These are phyloP conservation scores for Curvularia eragrostidis DNA, from an alignment of 2,329 filamentous ascomycete species.

Conservation along the genomic window DNA sequence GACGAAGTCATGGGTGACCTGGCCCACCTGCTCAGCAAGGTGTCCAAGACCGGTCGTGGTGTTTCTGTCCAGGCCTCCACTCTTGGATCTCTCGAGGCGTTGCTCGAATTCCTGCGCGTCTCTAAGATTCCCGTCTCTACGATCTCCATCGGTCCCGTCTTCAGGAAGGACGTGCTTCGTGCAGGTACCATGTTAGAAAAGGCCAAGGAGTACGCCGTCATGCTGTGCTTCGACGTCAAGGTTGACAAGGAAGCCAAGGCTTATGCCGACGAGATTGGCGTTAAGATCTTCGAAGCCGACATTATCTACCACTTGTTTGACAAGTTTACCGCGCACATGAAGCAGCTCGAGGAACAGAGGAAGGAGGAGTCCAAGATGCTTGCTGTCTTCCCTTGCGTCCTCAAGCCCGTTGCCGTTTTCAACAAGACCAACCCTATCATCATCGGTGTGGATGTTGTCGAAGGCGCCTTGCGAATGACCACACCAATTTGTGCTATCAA, in stretches of 20 bases:
- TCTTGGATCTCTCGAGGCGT: constrained; percentile 91
- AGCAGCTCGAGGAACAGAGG: constrained; percentile 82
- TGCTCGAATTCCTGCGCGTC: constrained; percentile 93
- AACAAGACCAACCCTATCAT: constrained; percentile 98
- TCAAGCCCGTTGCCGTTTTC: constrained; percentile 90
- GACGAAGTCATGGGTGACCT: constrained; percentile 97
- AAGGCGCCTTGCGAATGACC: constrained; percentile 83
- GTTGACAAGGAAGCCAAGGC: constrained; percentile 93
- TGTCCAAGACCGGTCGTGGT: constrained; percentile 90
- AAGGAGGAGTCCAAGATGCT: constrained; percentile 96
- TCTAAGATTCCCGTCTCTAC: constrained; percentile 98
- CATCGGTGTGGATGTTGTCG: constrained; percentile 92
- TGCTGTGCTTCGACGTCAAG: constrained; percentile 99
- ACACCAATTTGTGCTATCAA: constrained; percentile 91
- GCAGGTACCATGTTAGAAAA: constrained; percentile 96
- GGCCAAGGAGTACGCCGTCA: constrained; percentile 92
- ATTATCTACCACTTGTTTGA: constrained; percentile 99
- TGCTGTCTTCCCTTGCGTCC: constrained; percentile 95
- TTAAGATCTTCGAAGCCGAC: constrained; percentile 98
- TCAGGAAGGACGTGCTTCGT: constrained; percentile 97
- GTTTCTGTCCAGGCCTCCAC: constrained; percentile 98
- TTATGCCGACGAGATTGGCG: constrained; percentile 90
- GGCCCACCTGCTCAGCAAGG: constrained; percentile 86
- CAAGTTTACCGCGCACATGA: constrained; percentile 94
- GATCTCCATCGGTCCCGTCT: constrained; percentile 96